Evolutionary conservation across 2,329 filamentous ascomycete genomes (phyloP), one percentile per base, ranked within the genome.

Genomic region (Xenosphaeropsis pyriputrescens): DNA sequence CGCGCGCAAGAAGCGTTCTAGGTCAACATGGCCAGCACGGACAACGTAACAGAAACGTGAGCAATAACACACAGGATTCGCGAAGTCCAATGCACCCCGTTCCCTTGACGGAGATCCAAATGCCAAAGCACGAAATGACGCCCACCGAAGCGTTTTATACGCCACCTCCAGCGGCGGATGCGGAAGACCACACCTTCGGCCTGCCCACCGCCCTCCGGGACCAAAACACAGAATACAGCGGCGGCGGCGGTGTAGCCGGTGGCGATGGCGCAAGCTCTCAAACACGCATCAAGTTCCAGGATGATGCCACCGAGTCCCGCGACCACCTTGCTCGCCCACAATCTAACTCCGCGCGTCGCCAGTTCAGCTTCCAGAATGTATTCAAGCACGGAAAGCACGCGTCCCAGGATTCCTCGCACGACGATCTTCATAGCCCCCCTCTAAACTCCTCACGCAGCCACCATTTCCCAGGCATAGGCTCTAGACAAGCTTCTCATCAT

Each of bases 351-450:
- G 73, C 80, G 9, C 72, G 65, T 46, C 72, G 89, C 42, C 85
- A 94, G 53, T 98, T 96, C 60, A 93, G 84, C 14, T 96, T 96
- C 65, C 80, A 88, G 46, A 85, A 82, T 46, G 75, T 94, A 37
- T 91, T 95, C 34, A 33, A 47, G 22, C 51, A 50, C 39, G 43
- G 42, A 1, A 38, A 44, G 18, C 17, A 18, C 36, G 18, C 34
- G 12, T n/a, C 18, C 18, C 22, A 40, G 42, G 48, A 37, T 31
- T 36, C 34, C 35, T 26, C 37, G 43, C 12, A 22, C 15, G 30
- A 32, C 9, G 16, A 17, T 5, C 30, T n/a, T 11, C 46, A 47
- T 12, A 48, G 44, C 29, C 29, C 37, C 7, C 14, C 26, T 12
- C 42, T 36, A 6, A 45, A 43, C 45, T 51, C 39, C 50, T 55